phyloP scores from a whole-genome alignment of 1,284 basidiomycete genomes.

The Cryptococcus sp. region DNA sequence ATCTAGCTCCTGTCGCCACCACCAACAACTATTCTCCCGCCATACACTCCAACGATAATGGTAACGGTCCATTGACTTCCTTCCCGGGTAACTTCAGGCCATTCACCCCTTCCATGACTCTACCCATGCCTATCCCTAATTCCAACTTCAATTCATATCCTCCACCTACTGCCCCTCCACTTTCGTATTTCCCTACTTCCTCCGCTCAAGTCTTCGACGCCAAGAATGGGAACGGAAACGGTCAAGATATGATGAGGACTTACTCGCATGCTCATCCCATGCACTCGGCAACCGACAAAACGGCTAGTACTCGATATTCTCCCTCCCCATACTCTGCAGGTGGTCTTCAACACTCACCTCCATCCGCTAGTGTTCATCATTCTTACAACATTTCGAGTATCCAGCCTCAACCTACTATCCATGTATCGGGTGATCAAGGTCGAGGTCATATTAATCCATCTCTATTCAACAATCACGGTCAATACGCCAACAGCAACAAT shows the following conservation, averaged over 20 bases:
- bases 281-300: conserved; percentile 32
- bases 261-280: conserved; percentile 36
- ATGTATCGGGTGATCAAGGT: conserved; percentile 7
- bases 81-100: conserved; percentile 13
- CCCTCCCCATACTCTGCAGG: conserved; percentile 27
- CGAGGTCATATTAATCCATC: conserved; percentile 27
- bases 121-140: conserved; percentile 12
- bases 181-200: conserved; percentile 11
- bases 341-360: conserved; percentile 15
- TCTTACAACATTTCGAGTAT: conserved; percentile 2
- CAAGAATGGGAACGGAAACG: not conserved
- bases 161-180: conserved; percentile 21
- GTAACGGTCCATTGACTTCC: conserved; percentile 12
- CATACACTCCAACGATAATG: conserved; percentile 9
- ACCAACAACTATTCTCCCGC: conserved; percentile 18
- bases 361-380: conserved; percentile 13
- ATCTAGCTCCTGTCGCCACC: conserved; percentile 15
- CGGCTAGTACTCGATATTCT: conserved; percentile 30
- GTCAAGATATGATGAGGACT: conserved; percentile 30
- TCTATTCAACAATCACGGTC: conserved; percentile 14
- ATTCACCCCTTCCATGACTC: conserved; percentile 14
- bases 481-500: conserved; percentile 1
- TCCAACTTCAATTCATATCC: conserved; percentile 7
- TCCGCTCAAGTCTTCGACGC: conserved; percentile 18
- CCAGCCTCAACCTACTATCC: conserved; percentile 13